These are phyloP conservation scores for Aspergillus luchuensis DNA, from an alignment of 2,329 filamentous ascomycete genomes.

Conservation along the genomic window DNA sequence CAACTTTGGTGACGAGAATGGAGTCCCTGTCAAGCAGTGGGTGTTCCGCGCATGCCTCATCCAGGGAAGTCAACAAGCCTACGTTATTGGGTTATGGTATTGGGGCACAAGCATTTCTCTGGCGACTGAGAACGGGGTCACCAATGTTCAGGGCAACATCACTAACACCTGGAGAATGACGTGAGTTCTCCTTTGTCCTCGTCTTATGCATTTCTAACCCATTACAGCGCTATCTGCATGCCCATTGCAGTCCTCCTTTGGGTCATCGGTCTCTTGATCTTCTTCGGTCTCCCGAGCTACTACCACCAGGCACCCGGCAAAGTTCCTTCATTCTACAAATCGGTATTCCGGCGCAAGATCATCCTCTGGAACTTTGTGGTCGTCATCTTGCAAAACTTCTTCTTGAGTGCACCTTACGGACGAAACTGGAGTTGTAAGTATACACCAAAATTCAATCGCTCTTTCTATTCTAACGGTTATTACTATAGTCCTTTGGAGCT, in stretches of 20 bases:
- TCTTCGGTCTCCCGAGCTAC: conserved; percentile 65
- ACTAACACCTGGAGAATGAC: conserved; percentile 50
- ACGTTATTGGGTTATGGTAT: conserved; percentile 66
- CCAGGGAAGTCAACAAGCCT: conserved; percentile 68
- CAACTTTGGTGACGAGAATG: conserved; percentile 67
- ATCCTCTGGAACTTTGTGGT: conserved; percentile 68
- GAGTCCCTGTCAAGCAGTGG: conserved; percentile 64
- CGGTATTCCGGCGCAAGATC: conserved; percentile 64
- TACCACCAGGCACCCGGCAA: conserved; percentile 66
- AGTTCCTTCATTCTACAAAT: conserved; percentile 66
- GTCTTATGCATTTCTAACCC: neutral
- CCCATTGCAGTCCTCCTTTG: conserved; percentile 62
- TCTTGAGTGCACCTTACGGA: conserved; percentile 65
- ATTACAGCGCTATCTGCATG: conserved; percentile 53
- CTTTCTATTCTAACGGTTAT: conserved; percentile 8
- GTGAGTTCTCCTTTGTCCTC: conserved; percentile 25
- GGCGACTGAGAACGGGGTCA: conserved; percentile 45
- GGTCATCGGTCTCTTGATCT: conserved; percentile 58
- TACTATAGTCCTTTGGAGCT: conserved; percentile 56
- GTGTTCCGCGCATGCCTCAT: conserved; percentile 68
- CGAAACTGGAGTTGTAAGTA: conserved; percentile 63
- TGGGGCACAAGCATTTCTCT: conserved; percentile 62
- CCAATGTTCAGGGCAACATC: conserved; percentile 38
- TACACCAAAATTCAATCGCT: neutral
- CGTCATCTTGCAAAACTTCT: conserved; percentile 68